Base-by-base conservation (phyloP, 1,284 basidiomycete species). In the Megacollybia platyphylla region DNA sequence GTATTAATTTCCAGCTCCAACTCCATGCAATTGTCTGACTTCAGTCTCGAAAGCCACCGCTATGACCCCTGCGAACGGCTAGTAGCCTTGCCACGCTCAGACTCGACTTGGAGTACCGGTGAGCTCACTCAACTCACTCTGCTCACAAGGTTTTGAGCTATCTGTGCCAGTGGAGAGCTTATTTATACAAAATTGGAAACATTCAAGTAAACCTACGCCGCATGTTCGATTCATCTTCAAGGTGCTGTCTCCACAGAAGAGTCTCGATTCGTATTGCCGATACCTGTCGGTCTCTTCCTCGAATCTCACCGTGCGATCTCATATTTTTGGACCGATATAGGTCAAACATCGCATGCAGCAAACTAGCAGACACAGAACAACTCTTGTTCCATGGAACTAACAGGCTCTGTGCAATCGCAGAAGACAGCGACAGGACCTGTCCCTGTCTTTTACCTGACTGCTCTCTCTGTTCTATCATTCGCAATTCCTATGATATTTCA, bases 301-400 rank as follows among this genome's bases (percentile, higher is more conserved):
- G 35, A 30, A 32, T 9, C 17, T 24, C 15, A 20, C 17, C 17
- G 20, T 20, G 10, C 28, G 7, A 24, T 9, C 42, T 6, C 9
- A 43, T 36, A 15, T 43, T 11, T 13, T 38, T 34, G 32, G 15
- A n/a, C 17, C 10, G 15, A 31, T 20, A n/a, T 30, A 61, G 62
- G 43, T 49, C 51, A 18, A 48, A 44, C 43, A 53, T 61, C 7
- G 44, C 52, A 45, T 47, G 49, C 42, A 26, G 51, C 51, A 43
- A 58, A 51, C 52, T 61, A 52, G 46, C 58, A 49, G 64, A 58
- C 17, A 71, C 71, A 45, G 74, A 79, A 53, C 66, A 67, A 43
- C 55, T 77, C 7, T 62, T 78, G 36, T 79, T 79, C 52, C 77
- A 79, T 53, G 77, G 76, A 26, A 79, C 75, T 11, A 70, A 64